Conservation (phyloP, 2,329 filamentous ascomycete species). For the Boeremia lycopersici region DNA sequence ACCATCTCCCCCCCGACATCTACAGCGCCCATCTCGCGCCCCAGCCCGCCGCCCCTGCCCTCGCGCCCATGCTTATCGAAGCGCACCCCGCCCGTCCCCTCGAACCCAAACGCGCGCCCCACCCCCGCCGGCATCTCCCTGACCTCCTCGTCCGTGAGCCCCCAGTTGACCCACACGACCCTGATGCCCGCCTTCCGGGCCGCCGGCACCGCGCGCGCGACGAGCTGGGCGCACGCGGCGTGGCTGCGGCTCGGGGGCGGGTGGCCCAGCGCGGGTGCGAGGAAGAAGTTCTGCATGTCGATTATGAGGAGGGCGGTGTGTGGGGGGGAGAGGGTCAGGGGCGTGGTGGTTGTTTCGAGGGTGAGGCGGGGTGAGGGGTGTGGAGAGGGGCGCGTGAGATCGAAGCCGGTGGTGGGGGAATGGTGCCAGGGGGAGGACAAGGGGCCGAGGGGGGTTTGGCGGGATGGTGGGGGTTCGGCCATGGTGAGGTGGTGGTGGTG, state of each 20-base stretch:
- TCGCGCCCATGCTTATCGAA: slow-evolving; percentile 1
- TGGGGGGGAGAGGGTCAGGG: slow-evolving; percentile 43
- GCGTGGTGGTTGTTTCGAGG: slow-evolving; percentile 32
- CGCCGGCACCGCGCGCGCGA: slow-evolving; percentile 47
- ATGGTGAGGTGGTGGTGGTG: neutral
- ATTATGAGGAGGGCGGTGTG: slow-evolving; percentile 50
- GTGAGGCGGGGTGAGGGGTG: slow-evolving; percentile 22
- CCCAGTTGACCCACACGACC: slow-evolving; percentile 53
- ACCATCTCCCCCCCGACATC: slow-evolving; percentile 30
- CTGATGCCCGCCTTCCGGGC: slow-evolving; percentile 48
- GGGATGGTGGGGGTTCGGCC: slow-evolving; percentile 1
- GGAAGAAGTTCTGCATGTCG: slow-evolving; percentile 55
- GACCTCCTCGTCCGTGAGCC: slow-evolving; percentile 46
- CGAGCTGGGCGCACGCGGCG: slow-evolving; percentile 36
- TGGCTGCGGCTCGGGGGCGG: slow-evolving; percentile 25
- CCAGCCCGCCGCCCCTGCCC: neutral
- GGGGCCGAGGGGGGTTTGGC: slow-evolving; percentile 51
- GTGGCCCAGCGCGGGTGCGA: slow-evolving; percentile 36
- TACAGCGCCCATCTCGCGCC: neutral
- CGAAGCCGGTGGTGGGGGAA: slow-evolving; percentile 51
- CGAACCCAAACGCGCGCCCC: slow-evolving; percentile 47
- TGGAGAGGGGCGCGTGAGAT: slow-evolving; percentile 51
- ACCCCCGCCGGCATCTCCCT: slow-evolving; percentile 47
- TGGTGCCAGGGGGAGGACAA: slow-evolving; percentile 54
- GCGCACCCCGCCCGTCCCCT: slow-evolving; percentile 2